phyloP scores from a whole-genome alignment of 805 yeast species.

The Nakazawaea siamensis region DNA sequence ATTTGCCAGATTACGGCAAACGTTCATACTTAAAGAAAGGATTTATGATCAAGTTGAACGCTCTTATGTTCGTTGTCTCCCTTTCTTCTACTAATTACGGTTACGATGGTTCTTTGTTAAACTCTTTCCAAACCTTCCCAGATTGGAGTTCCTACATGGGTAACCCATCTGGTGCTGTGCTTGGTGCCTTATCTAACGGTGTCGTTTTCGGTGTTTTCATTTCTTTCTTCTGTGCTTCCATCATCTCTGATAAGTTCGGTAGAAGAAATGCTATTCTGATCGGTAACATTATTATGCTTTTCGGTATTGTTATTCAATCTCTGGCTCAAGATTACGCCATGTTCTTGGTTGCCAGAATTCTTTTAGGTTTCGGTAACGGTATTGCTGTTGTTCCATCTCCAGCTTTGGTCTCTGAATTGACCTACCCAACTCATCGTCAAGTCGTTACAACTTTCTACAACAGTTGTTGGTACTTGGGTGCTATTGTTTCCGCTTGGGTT shows the following conservation, averaged over 20 bases:
- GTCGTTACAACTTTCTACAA: conserved; percentile 37
- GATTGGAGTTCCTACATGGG: conserved; percentile 28
- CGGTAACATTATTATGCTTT: conserved; percentile 44
- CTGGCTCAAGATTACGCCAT: conserved; percentile 24
- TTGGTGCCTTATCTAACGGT: conserved; percentile 29
- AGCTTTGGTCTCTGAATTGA: conserved; percentile 38
- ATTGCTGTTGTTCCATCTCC: conserved; percentile 37
- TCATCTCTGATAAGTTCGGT: conserved; percentile 29
- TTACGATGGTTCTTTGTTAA: conserved; percentile 35
- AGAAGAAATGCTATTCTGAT: conserved; percentile 38
- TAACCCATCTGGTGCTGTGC: conserved; percentile 22
- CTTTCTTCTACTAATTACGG: conserved; percentile 37
- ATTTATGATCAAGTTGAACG: conserved; percentile 25
- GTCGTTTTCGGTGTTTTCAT: conserved; percentile 28
- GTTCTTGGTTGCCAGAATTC: conserved; percentile 35
- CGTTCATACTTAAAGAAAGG: conserved; percentile 3
- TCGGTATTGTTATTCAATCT: conserved; percentile 50
- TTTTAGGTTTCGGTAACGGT: conserved; percentile 40
- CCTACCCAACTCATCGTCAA: conserved; percentile 39
- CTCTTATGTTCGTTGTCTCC: conserved; percentile 30
- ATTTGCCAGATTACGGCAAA: conserved; percentile 9
- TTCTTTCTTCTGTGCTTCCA: conserved; percentile 17
- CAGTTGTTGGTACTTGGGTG: conserved; percentile 30
- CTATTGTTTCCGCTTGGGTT: conserved; percentile 38
- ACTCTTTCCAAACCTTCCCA: conserved; percentile 33